These are phyloP conservation scores for Tuber aestivum DNA, from an alignment of 495 filamentous ascomycete genomes.

Conservation along the genomic window DNA sequence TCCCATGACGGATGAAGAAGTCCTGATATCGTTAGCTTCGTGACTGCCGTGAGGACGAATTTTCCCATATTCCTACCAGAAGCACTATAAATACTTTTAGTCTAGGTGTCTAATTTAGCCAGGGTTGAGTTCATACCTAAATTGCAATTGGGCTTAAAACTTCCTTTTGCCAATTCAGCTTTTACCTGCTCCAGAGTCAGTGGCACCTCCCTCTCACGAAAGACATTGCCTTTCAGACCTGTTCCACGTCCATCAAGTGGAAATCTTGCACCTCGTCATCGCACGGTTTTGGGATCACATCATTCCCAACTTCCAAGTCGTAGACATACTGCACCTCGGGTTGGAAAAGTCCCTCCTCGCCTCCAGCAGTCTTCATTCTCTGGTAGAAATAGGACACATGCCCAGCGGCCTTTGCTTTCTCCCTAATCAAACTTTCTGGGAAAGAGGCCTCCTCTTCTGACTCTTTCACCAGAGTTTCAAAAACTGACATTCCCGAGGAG, in stretches of 20 bases:
- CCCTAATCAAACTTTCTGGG: slow-evolving; percentile 61
- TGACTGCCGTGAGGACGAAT: neutral
- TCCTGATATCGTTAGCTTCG: slow-evolving; percentile 58
- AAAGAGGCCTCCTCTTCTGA: slow-evolving; percentile 85
- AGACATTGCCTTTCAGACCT: slow-evolving; percentile 48
- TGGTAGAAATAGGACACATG: slow-evolving; percentile 80
- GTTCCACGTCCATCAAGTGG: slow-evolving; percentile 63
- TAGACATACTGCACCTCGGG: slow-evolving; percentile 86
- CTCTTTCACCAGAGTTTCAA: slow-evolving; percentile 79
- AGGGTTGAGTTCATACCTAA: slow-evolving; percentile 41
- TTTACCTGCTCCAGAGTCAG: slow-evolving; percentile 39
- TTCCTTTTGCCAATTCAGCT: slow-evolving; percentile 60
- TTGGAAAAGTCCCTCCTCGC: slow-evolving; percentile 80
- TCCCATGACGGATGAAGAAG: slow-evolving; percentile 83
- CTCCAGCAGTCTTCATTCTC: slow-evolving; percentile 68
- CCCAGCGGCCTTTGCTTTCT: slow-evolving; percentile 54
- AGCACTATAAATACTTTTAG: neutral
- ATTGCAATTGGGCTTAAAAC: slow-evolving; percentile 93
- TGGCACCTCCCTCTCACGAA: neutral
- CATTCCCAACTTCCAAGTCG: slow-evolving; percentile 70
- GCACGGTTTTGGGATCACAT: slow-evolving; percentile 63
- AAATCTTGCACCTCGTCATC: slow-evolving; percentile 90
- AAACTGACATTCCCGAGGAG: slow-evolving; percentile 65
- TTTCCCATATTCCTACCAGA: neutral
- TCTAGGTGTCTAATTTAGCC: neutral